These are phyloP conservation scores for Fragilariopsis cylindrus DNA, from an alignment of 108 stramenopile species.

Conservation along the genomic window DNA sequence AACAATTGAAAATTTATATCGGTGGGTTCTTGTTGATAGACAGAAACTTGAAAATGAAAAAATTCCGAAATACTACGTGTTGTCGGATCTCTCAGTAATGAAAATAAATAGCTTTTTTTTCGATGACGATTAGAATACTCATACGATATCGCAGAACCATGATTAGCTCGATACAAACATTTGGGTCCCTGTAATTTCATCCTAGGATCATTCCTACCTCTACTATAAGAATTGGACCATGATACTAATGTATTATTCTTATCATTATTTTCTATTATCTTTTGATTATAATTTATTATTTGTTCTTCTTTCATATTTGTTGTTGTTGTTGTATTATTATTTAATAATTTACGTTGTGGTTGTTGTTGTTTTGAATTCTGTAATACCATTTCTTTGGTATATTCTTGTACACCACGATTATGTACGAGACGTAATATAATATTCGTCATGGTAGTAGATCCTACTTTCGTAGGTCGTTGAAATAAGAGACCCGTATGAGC, in stretches of 20 bases:
- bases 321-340: not conserved
- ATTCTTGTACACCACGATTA: not conserved
- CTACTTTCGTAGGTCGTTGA: conserved; percentile 5
- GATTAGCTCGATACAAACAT: conserved; percentile 3
- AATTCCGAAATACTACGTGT: conserved; percentile 35
- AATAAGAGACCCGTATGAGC: conserved; percentile 11
- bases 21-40: conserved; percentile 16
- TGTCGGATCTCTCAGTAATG: conserved; percentile 43
- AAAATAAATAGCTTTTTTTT: conserved; percentile 26
- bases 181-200: not conserved
- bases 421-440: conserved; percentile 4
- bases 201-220: conserved; percentile 2
- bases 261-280: not conserved
- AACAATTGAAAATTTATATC: conserved; percentile 24
- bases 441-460: conserved; percentile 7
- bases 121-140: conserved; percentile 20
- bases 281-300: not conserved
- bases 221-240: not conserved
- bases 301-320: no score
- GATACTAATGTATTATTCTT: not conserved
- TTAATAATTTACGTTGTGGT: not conserved
- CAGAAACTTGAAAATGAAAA: conserved; percentile 41
- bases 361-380: not conserved
- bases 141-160: not conserved
- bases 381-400: not conserved